Percentiles rank a stretch among this genome's conserved stretches.
phyloP scores from a whole-genome alignment of 257 asterid genomes.

The Knoxia roxburghii region DNA sequence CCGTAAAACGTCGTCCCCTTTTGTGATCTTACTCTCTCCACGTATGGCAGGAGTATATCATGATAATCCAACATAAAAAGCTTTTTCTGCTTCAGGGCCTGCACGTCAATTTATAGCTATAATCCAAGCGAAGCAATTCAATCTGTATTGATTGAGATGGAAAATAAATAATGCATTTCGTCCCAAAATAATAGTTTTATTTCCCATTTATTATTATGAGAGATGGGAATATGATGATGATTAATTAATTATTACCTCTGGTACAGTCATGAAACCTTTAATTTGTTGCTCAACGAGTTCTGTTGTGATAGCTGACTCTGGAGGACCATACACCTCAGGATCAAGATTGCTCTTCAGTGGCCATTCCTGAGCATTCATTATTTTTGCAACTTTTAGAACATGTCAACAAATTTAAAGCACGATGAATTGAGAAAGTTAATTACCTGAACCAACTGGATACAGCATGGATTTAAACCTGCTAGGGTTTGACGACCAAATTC shows the following conservation, averaged over 20 bases:
- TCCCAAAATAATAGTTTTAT: too few relatives aligned
- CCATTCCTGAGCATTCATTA: conserved; percentile 46
- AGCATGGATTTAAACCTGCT: conserved; percentile 8
- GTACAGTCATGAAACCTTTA: conserved; percentile 41
- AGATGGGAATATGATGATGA: too few relatives aligned
- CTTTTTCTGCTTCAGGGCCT: conserved; percentile 68
- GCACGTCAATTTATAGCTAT: neutral
- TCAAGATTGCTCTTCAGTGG: conserved; percentile 74
- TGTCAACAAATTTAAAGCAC: too few relatives aligned
- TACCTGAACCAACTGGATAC: conserved; percentile 7
- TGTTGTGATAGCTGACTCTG: conserved; percentile 57
- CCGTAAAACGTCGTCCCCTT: conserved; percentile 61
- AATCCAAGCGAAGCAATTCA: neutral
- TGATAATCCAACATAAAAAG: conserved; percentile 65
- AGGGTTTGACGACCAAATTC: conserved; percentile 7
- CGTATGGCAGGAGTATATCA: conserved; percentile 61
- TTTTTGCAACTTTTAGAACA: neutral
- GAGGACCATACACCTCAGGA: conserved; percentile 63
- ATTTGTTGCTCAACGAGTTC: conserved; percentile 45
- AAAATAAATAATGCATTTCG: neutral
- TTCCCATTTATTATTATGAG: too few relatives aligned
- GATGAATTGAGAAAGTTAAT: too few relatives aligned
- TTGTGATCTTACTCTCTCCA: conserved; percentile 50
- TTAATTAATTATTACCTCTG: conserved; percentile 63
- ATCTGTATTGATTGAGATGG: neutral